Conservation (phyloP, 2,329 filamentous ascomycete genomes). For the Botrytis aclada region DNA sequence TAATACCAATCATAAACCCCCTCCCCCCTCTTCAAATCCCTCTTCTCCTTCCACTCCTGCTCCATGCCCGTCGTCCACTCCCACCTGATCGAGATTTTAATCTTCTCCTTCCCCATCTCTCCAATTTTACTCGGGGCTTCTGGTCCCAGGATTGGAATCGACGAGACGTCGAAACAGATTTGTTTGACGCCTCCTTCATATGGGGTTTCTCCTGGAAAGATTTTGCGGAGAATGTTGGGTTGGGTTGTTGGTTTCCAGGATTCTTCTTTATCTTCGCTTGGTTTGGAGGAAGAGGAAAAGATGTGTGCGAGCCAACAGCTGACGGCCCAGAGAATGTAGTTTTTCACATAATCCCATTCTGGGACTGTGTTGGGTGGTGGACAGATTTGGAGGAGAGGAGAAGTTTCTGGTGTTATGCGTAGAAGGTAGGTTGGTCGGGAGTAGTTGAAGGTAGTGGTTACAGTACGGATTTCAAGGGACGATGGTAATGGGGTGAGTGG, state of each 20-base stretch:
- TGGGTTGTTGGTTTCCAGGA: conserved; percentile 10
- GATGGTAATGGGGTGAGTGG: neutral
- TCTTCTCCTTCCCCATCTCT: neutral
- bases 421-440: neutral
- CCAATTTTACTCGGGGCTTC: neutral
- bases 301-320: conserved; percentile 9
- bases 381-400: conserved; percentile 11
- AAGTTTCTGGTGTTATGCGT: conserved; percentile 10
- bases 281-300: neutral
- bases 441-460: conserved; percentile 33
- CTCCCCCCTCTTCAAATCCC: conserved; percentile 22
- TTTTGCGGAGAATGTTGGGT: conserved; percentile 7
- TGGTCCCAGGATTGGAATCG: neutral
- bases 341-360: neutral
- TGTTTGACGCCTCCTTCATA: conserved; percentile 11
- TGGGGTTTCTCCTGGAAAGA: neutral
- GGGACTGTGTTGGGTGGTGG: conserved; percentile 1
- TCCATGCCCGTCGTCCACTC: conserved; percentile 15
- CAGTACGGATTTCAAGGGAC: conserved; percentile 16
- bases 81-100: conserved; percentile 6
- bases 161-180: conserved; percentile 9
- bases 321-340: conserved; percentile 12
- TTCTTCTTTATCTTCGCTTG: neutral
- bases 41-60: conserved; percentile 19
- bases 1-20: conserved; percentile 31